phyloP scores from a whole-genome alignment of 1,284 basidiomycete species.

The Cystobasidium slooffiae region DNA sequence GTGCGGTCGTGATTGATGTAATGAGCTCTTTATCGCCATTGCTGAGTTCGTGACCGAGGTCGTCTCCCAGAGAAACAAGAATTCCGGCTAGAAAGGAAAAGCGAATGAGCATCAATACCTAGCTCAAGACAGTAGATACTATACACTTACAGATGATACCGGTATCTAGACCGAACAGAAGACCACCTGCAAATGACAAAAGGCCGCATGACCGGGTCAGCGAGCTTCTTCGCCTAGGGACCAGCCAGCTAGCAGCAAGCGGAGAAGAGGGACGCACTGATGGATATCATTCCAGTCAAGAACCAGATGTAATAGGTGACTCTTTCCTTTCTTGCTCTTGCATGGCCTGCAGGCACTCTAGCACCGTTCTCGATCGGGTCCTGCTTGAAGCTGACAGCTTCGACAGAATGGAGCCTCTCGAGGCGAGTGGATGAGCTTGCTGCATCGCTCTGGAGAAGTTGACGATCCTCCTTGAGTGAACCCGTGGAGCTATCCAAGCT shows the following conservation, averaged over 20 bases:
- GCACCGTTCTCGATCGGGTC: slow-evolving; percentile 5
- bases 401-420: slow-evolving; percentile 26
- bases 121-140: background rate
- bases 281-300: slow-evolving; percentile 40
- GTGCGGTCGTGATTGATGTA: slow-evolving; percentile 77
- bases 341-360: slow-evolving; percentile 1
- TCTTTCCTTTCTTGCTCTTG: slow-evolving; percentile 7
- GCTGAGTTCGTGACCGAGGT: slow-evolving; percentile 69
- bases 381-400: background rate
- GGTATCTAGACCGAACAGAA: slow-evolving; percentile 41
- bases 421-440: slow-evolving; percentile 14
- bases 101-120: background rate
- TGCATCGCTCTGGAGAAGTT: slow-evolving; percentile 5
- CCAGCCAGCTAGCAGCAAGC: background rate
- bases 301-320: slow-evolving; percentile 40
- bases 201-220: background rate
- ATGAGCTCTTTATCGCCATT: slow-evolving; percentile 77
- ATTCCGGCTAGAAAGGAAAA: slow-evolving; percentile 60
- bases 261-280: background rate
- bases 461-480: slow-evolving; percentile 30
- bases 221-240: background rate
- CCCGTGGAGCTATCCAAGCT: slow-evolving; percentile 14
- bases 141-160: slow-evolving; percentile 38
- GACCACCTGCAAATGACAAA: slow-evolving; percentile 12
- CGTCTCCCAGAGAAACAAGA: slow-evolving; percentile 71